Evolutionary conservation across 1,284 basidiomycete species (phyloP).

Genomic region (Omphalotus olearius): DNA sequence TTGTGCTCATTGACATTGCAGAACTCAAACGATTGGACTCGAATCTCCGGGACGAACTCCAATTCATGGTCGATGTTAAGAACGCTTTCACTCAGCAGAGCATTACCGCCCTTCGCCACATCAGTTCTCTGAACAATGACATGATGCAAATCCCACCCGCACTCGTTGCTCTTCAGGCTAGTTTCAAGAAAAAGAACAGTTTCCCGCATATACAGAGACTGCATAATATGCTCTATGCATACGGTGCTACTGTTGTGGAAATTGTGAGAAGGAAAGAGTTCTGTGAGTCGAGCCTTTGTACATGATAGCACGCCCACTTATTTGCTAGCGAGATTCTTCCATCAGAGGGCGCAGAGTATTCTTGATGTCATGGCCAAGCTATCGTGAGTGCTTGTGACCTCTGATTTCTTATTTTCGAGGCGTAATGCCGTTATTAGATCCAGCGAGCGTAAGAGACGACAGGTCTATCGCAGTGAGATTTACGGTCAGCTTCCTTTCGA

Average conservation of each 20-base stretch:
- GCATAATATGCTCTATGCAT: constrained; percentile 89
- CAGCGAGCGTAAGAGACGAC: constrained; percentile 71
- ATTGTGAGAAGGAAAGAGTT: constrained; percentile 89
- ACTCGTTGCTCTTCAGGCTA: constrained; percentile 61
- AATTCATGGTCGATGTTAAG: constrained; percentile 57
- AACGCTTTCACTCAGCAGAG: constrained; percentile 75
- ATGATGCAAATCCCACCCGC: constrained; percentile 66
- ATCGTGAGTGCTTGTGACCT: constrained; percentile 47
- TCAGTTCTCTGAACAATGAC: constrained; percentile 73
- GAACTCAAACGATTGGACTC: constrained; percentile 63
- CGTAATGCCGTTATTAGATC: constrained; percentile 35
- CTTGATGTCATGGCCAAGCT: constrained; percentile 81
- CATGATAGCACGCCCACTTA: not conserved
- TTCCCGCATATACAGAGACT: constrained; percentile 89
- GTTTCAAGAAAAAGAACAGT: constrained; percentile 72
- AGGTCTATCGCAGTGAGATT: constrained; percentile 74
- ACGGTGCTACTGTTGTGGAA: constrained; percentile 90
- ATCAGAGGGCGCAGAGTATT: constrained; percentile 72
- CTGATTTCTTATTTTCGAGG: constrained; percentile 3
- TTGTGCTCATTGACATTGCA: constrained; percentile 20
- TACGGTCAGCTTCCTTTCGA: constrained; percentile 81
- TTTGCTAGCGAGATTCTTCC: constrained; percentile 65
- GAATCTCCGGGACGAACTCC: constrained; percentile 55
- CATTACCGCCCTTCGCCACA: constrained; percentile 61
- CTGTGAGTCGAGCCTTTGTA: constrained; percentile 36